Base-by-base conservation (phyloP, 768 basidiomycete genomes). In the Clavaria fumosa region DNA sequence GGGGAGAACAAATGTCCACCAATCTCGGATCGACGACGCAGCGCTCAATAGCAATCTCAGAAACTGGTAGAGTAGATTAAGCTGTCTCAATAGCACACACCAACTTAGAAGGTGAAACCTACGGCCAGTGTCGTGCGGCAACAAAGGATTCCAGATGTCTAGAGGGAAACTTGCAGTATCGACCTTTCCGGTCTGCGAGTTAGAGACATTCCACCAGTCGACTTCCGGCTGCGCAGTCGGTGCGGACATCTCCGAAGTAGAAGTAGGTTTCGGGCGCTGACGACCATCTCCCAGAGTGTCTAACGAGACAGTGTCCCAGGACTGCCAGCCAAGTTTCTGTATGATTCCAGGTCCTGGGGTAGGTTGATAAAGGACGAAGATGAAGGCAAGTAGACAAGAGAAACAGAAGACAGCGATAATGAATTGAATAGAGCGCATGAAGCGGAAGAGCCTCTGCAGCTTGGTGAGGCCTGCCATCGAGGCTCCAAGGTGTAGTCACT, bases 281-380 rank as follows among this genome's bases (percentile, higher is more conserved):
- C 27, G 18, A 7, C 39, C 42, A 28, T 45, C 22, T 19, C 46
- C 26, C 31, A 42, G 43, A 39, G 37, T 37, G 37, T 33, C 40
- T 5, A 43, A 37, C 15, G 49, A 42, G 18, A 66, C 52, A 2
- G 58, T 53, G 31, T 83, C 88, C 84, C 84, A 93, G 5, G 79
- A 67, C 49, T 91, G 88, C 88, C 88, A 91, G 20, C 86, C 86
- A 14, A 95, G 61, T 31, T 70, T 67, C 49, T 86, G 82, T 10
- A 66, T 52, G 10, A 66, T 53, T 1, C 82, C 82, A 12, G 82
- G 82, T 2, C 82, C 82, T 2, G 64, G 63, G 7, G 69, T 70
- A 3, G 82, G 83, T 52, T 85, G 82, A 49, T 86, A 80, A 22
- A 93, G 72, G 15, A 89, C 61, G 50, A 86, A 84, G 23, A 84